Base-by-base conservation (phyloP, 2,329 filamentous ascomycete genomes). In the Huntiella bhutanensis region DNA sequence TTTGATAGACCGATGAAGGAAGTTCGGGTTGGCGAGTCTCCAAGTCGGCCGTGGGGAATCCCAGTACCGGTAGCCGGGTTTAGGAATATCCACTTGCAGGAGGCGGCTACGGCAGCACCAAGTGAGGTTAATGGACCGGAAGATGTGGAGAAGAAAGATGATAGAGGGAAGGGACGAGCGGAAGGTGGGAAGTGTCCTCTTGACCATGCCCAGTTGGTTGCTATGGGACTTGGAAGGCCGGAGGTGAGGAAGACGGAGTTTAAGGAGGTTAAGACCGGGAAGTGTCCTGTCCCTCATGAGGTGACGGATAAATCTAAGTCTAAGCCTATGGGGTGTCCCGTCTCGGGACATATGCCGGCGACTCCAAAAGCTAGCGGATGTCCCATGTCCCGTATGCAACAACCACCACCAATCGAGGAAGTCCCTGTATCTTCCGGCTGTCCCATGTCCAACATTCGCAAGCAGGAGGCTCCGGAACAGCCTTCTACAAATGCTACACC, bases 31-130 rank as follows among this genome's bases (percentile, higher is more conserved):
- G 88, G 88, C 38, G 88, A 96, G 61, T 93, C 84, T 11, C 88
- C 88, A 4, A 93, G 82, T 59, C 72, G 88, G 39, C 88, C 88
- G 11, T 95, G 87, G 87, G 87, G 87, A 4, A 93, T 95, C 45
- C 75, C 76, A 4, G 79, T 95, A 0, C 87, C 87, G 2, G 60
- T 74, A 65, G 33, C 41, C 11, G n/a, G 22, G 11, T 43, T 43
- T 32, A 43, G 22, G 41, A 43, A 43, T 34, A 5, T 15, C 17
- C n/a, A 28, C 2, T 13, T 17, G 4, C 28, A 33, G 8, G 32
- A 33, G 7, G 28, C 41, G 13, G 41, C 28, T 7, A 33, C 33
- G 22, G 41, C 6, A 11, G 41, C 41, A 16, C 28, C 32, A 11
- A 35, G 34, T 11, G 22, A 33, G 5, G 37, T 28, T 28, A 8